Conservation (phyloP, 805 yeast genomes). For the Suhomyces faveliae region DNA sequence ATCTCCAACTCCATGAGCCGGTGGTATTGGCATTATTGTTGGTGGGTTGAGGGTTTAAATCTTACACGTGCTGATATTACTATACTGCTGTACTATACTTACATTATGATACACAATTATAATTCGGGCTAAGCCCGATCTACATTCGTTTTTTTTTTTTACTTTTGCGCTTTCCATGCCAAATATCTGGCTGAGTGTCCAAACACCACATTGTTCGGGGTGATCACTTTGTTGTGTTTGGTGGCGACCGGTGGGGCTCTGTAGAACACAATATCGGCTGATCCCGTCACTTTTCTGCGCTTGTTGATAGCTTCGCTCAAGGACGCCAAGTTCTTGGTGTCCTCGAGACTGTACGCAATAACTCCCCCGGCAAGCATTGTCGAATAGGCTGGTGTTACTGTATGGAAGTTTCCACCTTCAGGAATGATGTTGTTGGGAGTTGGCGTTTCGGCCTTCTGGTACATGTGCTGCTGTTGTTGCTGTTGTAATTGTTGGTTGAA, state of each 20-base stretch:
- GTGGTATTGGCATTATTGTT: neutral
- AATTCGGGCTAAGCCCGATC: constrained; percentile 2
- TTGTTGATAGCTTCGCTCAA: constrained; percentile 26
- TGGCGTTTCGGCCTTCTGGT: constrained; percentile 11
- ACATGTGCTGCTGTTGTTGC: constrained; percentile 17
- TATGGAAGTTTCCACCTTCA: constrained; percentile 21
- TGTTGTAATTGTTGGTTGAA: constrained; percentile 15
- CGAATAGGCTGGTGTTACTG: constrained; percentile 36
- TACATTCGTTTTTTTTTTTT: neutral
- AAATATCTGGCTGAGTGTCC: constrained; percentile 77
- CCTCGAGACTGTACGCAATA: constrained; percentile 31
- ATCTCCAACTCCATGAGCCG: neutral
- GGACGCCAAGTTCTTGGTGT: constrained; percentile 14
- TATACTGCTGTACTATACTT: neutral
- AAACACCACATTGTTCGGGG: constrained; percentile 40
- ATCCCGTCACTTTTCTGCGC: constrained; percentile 15
- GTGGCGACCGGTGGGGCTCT: constrained; percentile 61
- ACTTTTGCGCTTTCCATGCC: constrained; percentile 39
- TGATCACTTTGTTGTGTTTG: constrained; percentile 15
- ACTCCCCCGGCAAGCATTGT: constrained; percentile 38
- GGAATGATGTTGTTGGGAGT: constrained; percentile 12
- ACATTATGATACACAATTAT: constrained; percentile 4
- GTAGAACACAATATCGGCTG: constrained; percentile 52
- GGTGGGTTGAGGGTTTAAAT: neutral
- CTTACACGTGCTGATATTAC: too few relatives aligned